phyloP scores from a whole-genome alignment of 2,329 filamentous ascomycete species.

The Botryosphaeria dothidea region DNA sequence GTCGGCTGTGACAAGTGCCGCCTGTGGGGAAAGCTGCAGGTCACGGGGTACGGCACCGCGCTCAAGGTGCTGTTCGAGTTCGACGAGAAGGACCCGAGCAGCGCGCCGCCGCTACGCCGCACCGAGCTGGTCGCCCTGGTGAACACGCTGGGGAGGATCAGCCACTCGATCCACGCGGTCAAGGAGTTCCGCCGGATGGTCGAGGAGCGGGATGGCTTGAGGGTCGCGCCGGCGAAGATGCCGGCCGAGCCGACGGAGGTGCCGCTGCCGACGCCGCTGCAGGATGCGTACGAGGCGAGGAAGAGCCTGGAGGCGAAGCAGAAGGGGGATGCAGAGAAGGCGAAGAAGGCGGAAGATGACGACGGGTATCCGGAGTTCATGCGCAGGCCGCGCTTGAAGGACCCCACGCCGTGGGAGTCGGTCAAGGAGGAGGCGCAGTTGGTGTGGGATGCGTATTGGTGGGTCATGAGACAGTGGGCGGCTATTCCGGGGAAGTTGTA shows the following conservation, averaged over 20 bases:
- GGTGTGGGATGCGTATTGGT: conserved; percentile 63
- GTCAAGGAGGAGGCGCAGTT: conserved; percentile 65
- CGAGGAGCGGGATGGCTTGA: conserved; percentile 39
- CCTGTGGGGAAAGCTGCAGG: conserved; percentile 96
- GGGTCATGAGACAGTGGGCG: conserved; percentile 71
- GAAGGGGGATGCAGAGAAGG: conserved; percentile 24
- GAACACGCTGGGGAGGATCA: conserved; percentile 89
- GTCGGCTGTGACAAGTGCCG: conserved; percentile 98
- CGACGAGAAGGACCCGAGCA: conserved; percentile 62
- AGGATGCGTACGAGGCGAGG: conserved; percentile 22
- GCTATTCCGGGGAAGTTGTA: conserved; percentile 68
- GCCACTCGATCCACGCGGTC: conserved; percentile 75
- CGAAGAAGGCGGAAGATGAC: conserved; percentile 34
- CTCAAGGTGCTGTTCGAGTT: conserved; percentile 96
- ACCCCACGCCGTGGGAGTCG: conserved; percentile 55
- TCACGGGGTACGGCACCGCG: conserved; percentile 89
- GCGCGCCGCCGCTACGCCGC: conserved; percentile 73
- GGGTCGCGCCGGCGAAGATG: neutral
- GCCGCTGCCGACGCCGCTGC: conserved; percentile 22
- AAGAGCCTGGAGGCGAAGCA: conserved; percentile 35
- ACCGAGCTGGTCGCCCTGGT: conserved; percentile 93
- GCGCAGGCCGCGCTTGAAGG: conserved; percentile 42
- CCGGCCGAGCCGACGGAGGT: neutral
- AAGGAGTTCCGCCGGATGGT: conserved; percentile 66
- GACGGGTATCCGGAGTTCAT: conserved; percentile 44